A percentile compares a stretch with the other conserved stretches of the same genome.
Evolutionary conservation across 2,329 filamentous ascomycete species (phyloP).

Genomic region (Colletotrichum camelliae): DNA sequence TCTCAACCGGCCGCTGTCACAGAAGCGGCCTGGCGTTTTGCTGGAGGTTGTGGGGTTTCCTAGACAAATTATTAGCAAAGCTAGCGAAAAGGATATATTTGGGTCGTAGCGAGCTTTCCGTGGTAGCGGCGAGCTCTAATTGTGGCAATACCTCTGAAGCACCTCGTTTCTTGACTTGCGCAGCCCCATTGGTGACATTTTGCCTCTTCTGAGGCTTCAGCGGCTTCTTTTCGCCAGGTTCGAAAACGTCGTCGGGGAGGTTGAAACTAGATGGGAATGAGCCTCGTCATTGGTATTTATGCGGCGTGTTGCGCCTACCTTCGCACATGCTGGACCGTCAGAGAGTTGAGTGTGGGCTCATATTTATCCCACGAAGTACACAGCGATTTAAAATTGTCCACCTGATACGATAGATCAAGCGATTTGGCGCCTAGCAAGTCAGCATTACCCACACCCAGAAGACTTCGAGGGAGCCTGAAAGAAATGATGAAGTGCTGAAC

Average conservation of each 20-base stretch:
- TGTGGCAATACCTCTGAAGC: constrained; percentile 46
- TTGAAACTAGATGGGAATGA: constrained; percentile 66
- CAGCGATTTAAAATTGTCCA: constrained; percentile 84
- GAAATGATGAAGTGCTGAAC: constrained; percentile 16
- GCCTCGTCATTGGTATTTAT: not conserved
- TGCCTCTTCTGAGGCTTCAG: constrained; percentile 48
- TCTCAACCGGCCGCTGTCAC: constrained; percentile 43
- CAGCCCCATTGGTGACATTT: constrained; percentile 40
- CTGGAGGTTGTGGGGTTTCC: constrained; percentile 42
- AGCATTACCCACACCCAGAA: constrained; percentile 25
- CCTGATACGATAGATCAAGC: constrained; percentile 80
- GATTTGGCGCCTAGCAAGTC: constrained; percentile 65
- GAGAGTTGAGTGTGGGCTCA: constrained; percentile 74
- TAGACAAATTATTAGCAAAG: constrained; percentile 22
- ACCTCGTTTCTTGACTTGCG: constrained; percentile 52
- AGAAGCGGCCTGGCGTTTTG: constrained; percentile 46
- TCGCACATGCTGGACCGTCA: constrained; percentile 83
- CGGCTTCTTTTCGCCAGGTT: constrained; percentile 76
- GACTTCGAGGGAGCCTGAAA: not conserved
- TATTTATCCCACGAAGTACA: constrained; percentile 80
- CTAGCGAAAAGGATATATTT: constrained; percentile 50
- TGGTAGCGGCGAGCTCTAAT: not conserved
- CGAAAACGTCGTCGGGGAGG: constrained; percentile 89
- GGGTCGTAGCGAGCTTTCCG: not conserved
- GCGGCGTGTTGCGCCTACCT: constrained; percentile 64